These are phyloP conservation scores for Xylariaceae sp. DNA, from an alignment of 2,329 filamentous ascomycete species.

Conservation along the genomic window DNA sequence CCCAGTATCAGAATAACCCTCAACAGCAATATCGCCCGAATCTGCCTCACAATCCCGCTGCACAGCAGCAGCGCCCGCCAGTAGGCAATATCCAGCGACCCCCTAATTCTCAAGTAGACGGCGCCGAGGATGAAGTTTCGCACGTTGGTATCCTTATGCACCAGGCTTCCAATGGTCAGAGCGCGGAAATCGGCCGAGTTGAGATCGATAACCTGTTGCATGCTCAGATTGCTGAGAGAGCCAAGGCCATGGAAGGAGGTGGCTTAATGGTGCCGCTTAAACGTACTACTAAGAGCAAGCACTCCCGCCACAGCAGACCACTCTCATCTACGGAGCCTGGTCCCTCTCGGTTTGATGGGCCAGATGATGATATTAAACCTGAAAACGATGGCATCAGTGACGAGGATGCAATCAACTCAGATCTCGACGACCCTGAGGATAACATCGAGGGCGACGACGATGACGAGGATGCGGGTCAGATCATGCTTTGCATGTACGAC, in stretches of 20 bases:
- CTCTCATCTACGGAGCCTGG: constrained; percentile 26
- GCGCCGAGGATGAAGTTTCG: constrained; percentile 57
- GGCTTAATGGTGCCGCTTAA: constrained; percentile 71
- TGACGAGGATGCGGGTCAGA: constrained; percentile 79
- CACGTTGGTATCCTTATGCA: constrained; percentile 58
- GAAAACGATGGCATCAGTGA: constrained; percentile 51
- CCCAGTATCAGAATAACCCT: constrained; percentile 25
- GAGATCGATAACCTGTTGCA: constrained; percentile 69
- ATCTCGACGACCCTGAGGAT: constrained; percentile 92
- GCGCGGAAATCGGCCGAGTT: constrained; percentile 53
- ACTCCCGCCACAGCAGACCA: constrained; percentile 25
- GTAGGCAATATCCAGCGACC: constrained; percentile 41
- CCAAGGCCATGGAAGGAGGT: constrained; percentile 67
- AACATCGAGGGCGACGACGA: constrained; percentile 79
- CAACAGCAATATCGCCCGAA: constrained; percentile 29
- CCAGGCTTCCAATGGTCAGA: constrained; percentile 50
- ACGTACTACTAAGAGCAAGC: constrained; percentile 44
- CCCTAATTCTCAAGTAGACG: constrained; percentile 66
- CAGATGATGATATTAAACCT: constrained; percentile 51
- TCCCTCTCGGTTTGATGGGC: constrained; percentile 57
- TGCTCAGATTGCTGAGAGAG: constrained; percentile 60
- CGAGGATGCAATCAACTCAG: constrained; percentile 97
- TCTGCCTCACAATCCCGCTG: constrained; percentile 13
- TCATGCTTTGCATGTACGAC: constrained; percentile 99
- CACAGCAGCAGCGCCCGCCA: constrained; percentile 32